Evolutionary conservation across 495 filamentous ascomycete genomes (phyloP).

Genomic region (Hypoxylon trugodes): DNA sequence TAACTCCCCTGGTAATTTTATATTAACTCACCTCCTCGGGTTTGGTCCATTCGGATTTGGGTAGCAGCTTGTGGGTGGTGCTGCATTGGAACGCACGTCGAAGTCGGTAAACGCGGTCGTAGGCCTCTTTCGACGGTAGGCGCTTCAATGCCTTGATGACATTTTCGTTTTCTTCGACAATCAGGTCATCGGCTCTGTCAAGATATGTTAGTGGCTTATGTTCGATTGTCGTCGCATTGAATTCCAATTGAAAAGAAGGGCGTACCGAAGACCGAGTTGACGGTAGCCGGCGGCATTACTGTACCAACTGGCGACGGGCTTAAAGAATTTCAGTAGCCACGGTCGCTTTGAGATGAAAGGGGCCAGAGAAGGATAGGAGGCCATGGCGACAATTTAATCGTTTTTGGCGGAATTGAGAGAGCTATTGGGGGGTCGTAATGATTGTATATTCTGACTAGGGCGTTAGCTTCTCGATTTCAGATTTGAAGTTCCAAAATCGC

Average conservation of each 20-base stretch:
- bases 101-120: constrained; percentile 97
- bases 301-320: constrained; percentile 86
- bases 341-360: constrained; percentile 80
- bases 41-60: constrained; percentile 79
- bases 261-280: constrained; percentile 88
- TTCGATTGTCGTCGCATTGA: background rate
- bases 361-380: constrained; percentile 73
- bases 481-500: constrained; percentile 39
- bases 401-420: constrained; percentile 19
- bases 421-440: constrained; percentile 23
- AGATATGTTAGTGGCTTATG: background rate
- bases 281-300: constrained; percentile 86
- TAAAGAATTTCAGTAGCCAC: constrained; percentile 80
- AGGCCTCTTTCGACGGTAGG: constrained; percentile 86
- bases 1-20: background rate
- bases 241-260: constrained; percentile 6
- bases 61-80: constrained; percentile 78
- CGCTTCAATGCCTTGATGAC: constrained; percentile 90
- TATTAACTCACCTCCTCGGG: constrained; percentile 48
- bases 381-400: constrained; percentile 43
- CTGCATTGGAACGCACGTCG: constrained; percentile 91
- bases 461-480: constrained; percentile 18
- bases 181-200: constrained; percentile 90
- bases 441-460: constrained; percentile 1
- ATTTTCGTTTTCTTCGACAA: constrained; percentile 85